A percentile compares a stretch with the other conserved stretches of the same genome.
Conservation (phyloP, 2,329 filamentous ascomycete species). For the Botryotinia convoluta region DNA sequence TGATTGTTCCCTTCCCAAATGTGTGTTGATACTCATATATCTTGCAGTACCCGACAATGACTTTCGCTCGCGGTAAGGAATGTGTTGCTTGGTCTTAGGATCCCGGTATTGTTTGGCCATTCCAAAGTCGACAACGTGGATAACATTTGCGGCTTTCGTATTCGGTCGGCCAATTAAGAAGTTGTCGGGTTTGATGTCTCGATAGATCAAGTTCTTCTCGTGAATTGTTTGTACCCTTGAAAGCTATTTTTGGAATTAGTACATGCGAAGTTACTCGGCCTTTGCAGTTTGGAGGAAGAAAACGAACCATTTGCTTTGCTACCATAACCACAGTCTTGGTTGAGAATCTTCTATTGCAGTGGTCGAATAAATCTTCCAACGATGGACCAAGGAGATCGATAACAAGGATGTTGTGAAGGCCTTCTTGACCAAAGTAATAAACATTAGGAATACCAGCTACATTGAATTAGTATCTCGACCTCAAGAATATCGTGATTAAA, state of each 20-base stretch:
- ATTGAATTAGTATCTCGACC: slow-evolving; percentile 38
- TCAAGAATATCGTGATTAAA: slow-evolving; percentile 21
- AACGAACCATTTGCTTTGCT: slow-evolving; percentile 89
- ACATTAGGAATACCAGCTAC: slow-evolving; percentile 97
- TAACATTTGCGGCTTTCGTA: slow-evolving; percentile 94
- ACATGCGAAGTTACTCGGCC: background rate
- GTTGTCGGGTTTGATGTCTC: slow-evolving; percentile 99
- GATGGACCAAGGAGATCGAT: slow-evolving; percentile 95
- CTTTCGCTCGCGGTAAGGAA: slow-evolving; percentile 95
- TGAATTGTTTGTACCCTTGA: slow-evolving; percentile 92
- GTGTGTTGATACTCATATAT: slow-evolving; percentile 99
- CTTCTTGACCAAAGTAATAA: slow-evolving; percentile 98
- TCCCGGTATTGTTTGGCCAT: slow-evolving; percentile 99
- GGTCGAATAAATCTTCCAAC: slow-evolving; percentile 94
- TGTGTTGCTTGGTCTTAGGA: slow-evolving; percentile 98
- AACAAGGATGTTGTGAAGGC: slow-evolving; percentile 96
- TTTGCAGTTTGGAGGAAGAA: background rate
- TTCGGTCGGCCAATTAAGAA: slow-evolving; percentile 92
- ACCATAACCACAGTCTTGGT: slow-evolving; percentile 99
- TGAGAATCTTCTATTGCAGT: slow-evolving; percentile 90
- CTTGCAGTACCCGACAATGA: slow-evolving; percentile 93
- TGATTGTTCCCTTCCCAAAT: slow-evolving; percentile 93
- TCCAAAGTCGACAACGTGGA: slow-evolving; percentile 97
- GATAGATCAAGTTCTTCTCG: slow-evolving; percentile 98
- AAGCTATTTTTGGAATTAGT: slow-evolving; percentile 50